These are phyloP conservation scores for Cyberlindnera subsufficiens DNA, from an alignment of 805 yeast species.

Conservation along the genomic window DNA sequence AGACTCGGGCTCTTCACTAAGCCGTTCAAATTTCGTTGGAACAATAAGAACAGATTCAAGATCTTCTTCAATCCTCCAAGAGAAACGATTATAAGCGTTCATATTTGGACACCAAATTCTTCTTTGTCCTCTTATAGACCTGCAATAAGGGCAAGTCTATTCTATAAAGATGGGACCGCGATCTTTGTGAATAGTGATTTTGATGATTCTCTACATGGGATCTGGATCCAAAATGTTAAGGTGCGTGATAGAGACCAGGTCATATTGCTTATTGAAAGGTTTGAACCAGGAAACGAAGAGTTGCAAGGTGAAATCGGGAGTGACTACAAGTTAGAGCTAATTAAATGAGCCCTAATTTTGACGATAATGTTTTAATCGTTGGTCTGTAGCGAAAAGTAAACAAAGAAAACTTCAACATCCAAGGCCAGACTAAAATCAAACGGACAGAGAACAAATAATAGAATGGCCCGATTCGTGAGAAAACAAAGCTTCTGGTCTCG, in stretches of 20 bases:
- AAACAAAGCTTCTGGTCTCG: conserved; percentile 16
- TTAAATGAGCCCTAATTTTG: too few relatives aligned
- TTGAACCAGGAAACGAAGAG: conserved; percentile 40
- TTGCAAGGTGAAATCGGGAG: conserved; percentile 35
- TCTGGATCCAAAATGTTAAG: conserved; percentile 23
- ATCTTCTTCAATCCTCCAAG: conserved; percentile 21
- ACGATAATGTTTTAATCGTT: too few relatives aligned
- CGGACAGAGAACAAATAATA: not conserved
- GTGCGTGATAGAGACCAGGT: conserved; percentile 23
- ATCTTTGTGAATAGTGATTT: conserved; percentile 33
- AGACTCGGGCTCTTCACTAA: conserved; percentile 32
- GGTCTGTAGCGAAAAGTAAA: conserved; percentile 1
- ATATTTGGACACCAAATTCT: conserved; percentile 11
- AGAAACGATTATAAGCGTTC: conserved; percentile 17
- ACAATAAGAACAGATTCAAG: conserved; percentile 32
- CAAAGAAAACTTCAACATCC: not conserved
- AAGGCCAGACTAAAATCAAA: too few relatives aligned
- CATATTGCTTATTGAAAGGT: conserved; percentile 40
- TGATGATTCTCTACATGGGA: conserved; percentile 39
- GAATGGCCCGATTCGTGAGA: conserved; percentile 17
- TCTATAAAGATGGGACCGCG: conserved; percentile 25
- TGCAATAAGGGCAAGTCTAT: conserved; percentile 39
- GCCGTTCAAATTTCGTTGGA: conserved; percentile 31
- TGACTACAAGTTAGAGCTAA: conserved; percentile 13
- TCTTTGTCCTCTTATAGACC: conserved; percentile 34